Evolutionary conservation across 345 rosid genomes (phyloP), one percentile per base, ranked within the genome.

Genomic region (Salix koriyanagi): DNA sequence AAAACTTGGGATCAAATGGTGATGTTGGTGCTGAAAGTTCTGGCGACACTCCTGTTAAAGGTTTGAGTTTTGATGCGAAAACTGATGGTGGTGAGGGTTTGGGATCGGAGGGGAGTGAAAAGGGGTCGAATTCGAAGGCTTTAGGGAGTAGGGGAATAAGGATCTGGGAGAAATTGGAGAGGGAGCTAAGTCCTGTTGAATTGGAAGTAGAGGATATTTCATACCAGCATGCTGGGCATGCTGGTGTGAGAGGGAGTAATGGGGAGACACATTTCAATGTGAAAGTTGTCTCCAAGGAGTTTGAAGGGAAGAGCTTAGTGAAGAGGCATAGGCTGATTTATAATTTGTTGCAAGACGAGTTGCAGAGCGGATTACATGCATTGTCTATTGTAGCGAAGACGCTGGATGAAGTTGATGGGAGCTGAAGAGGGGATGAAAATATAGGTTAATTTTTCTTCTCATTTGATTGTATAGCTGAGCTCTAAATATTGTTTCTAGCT

Each of bases 201-300:
- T 72, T 96, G 74, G 88, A 83, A 75, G 90, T 93, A 72, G 94
- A 93, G 34, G 98, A 96, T 77, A 83, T 96, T 14, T 93, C 99
- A 21, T 89, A 93, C 83, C 98, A 91, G 86, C 99, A 96, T 78
- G 93, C 97, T 0, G 98, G 98, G 70, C 99, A 96, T 82, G 96
- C 94, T 12, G 98, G 96, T 56, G 93, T 88, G 69, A 83, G 87
- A 82, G 98, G 93, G 32, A 88, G 86, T 46, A 91, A 90, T 76
- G 91, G 88, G 11, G 99, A 96, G 84, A 91, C 97, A 0, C 99
- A 96, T 86, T 96, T 92, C 81, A 92, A 93, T 68, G 72, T 92
- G 80, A 96, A 85, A 81, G 81, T 96, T 70, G 92, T 96, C 5
- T 96, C 96, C 0, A 75, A 89, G 52, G 93, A 88, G 76, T 96